phyloP scores from a whole-genome alignment of 306 rosid species.

The Trifolium pratense region DNA sequence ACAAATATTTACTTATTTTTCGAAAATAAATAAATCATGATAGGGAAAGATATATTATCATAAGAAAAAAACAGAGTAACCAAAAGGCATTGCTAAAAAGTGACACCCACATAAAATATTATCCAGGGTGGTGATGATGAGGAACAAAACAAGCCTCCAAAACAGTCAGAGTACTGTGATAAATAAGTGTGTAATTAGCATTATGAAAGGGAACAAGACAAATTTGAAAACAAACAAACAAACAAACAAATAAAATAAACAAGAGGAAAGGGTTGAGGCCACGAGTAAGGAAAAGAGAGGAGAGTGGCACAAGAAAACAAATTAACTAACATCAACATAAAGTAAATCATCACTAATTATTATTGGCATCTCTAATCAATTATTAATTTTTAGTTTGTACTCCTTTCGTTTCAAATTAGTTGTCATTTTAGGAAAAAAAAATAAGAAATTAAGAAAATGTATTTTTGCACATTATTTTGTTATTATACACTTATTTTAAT shows the following conservation, averaged over 20 bases:
- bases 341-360: neutral
- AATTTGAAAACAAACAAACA: slow-evolving; percentile 9
- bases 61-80: neutral
- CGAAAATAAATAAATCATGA: neutral
- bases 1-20: neutral
- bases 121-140: neutral
- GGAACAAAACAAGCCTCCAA: slow-evolving; percentile 33
- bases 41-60: neutral
- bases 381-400: neutral
- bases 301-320: slow-evolving; percentile 12
- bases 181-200: slow-evolving; percentile 25
- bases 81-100: slow-evolving; percentile 1
- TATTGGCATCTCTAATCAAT: neutral
- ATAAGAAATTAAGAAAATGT: no score
- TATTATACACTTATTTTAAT: no score
- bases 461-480: no score
- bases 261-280: slow-evolving; percentile 26
- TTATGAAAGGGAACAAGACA: slow-evolving; percentile 30
- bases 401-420: no score
- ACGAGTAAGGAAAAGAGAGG: neutral
- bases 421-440: no score
- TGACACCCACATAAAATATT: slow-evolving; percentile 21
- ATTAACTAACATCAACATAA: neutral
- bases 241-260: neutral
- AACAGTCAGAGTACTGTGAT: slow-evolving; percentile 8